Percentiles rank a stretch among this genome's conserved stretches.
Conservation (phyloP, 1,284 basidiomycete species). For the Waitea zeae region DNA sequence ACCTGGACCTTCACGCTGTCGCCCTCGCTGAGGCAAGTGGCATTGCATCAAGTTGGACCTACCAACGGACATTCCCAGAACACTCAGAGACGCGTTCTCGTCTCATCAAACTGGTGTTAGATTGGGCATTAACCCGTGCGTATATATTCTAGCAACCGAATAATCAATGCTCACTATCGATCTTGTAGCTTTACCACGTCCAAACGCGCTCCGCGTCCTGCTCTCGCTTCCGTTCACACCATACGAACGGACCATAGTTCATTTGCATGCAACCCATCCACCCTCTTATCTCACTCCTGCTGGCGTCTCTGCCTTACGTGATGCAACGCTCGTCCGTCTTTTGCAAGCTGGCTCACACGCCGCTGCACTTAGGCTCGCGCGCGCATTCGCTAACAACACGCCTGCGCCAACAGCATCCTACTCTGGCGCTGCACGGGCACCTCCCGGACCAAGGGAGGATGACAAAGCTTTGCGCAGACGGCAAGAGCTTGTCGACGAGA, state of each 20-base stretch:
- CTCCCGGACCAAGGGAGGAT: no score
- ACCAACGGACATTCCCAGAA: conserved; percentile 50
- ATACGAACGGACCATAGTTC: conserved; percentile 41
- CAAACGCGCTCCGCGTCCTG: conserved; percentile 35
- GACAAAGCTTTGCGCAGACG: no score
- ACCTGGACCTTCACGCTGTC: conserved; percentile 46
- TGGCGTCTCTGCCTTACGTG: conserved; percentile 49
- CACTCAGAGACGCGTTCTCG: conserved; percentile 27
- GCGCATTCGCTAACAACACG: conserved; percentile 43
- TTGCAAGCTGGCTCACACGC: conserved; percentile 60
- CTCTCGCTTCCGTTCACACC: conserved; percentile 43
- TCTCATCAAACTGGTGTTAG: conserved; percentile 40
- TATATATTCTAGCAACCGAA: conserved; percentile 7
- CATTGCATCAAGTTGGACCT: conserved; percentile 55
- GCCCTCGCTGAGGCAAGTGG: conserved; percentile 41
- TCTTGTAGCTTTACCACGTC: conserved; percentile 35
- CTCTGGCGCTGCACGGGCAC: conserved; percentile 13
- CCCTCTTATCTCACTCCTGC: conserved; percentile 26
- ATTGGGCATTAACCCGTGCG: conserved; percentile 54
- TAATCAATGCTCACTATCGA: background rate
- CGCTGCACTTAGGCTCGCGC: conserved; percentile 60
- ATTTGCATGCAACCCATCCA: conserved; percentile 37
- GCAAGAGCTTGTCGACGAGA: conserved; percentile 50
- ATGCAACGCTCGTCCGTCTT: conserved; percentile 66
- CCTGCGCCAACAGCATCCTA: conserved; percentile 14